Evolutionary conservation across 2,329 filamentous ascomycete genomes (phyloP), one percentile per base, ranked within the genome.

Genomic region (Chalara sp.): DNA sequence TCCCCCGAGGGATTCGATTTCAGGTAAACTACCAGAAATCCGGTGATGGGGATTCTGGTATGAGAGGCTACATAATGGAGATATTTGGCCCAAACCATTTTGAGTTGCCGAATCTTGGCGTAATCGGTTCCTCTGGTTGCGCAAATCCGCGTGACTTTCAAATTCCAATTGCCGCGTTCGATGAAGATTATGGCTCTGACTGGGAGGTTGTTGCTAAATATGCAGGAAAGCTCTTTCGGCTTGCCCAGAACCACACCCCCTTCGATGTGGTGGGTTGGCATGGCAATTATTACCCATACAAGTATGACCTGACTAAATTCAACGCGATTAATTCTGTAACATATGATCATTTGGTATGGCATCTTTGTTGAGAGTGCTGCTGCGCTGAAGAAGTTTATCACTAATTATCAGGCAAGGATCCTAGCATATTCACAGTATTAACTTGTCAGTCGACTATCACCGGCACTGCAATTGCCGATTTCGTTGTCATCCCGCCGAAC

Each of bases 221-320:
- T 60, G 80, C 80, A 63, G 82, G 84, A 59, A 72, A 72, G 35
- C 76, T 87, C 48, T 86, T 84, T 69, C 68, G 70, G 41, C 80
- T 82, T 12, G 71, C 65, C 43, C 86, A 89, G 67, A 63, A 75
- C n/a, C 86, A 89, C 65, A 83, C 80, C 0, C 86, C 86, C 0
- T 90, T 88, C 61, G 86, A 90, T 61, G 78, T 90, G 0, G 85
- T 89, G 1, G 84, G 81, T 4, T 90, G 86, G 86, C 86, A 90
- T 64, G 86, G 86, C 37, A 87, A 80, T 58, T 89, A 88, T 67
- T 83, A 84, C 70, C 74, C 39, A 31, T 75, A 71, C 32, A 57
- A 61, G 46, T 90, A 89, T 70, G 85, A 76, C 47, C 62, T 80
- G 5, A 76, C 74, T 6, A 77, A 76, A 51, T 68, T 84, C 71